Conservation (phyloP, 305 asterid species). For the Fraxinus latifolia region DNA sequence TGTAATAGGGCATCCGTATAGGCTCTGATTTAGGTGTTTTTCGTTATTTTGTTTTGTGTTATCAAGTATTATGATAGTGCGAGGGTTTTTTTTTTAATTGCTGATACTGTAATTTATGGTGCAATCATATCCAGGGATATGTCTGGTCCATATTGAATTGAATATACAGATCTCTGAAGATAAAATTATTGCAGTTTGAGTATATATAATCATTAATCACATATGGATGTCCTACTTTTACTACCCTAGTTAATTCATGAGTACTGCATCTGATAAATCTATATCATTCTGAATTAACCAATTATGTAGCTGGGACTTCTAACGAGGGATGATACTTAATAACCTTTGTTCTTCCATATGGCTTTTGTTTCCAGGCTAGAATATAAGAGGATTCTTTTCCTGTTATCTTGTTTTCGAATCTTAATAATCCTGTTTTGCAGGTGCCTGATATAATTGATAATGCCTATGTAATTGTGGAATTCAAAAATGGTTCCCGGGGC, state of each 20-base stretch:
- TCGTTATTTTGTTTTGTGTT: no score
- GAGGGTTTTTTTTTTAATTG: no score
- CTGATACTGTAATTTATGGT: no score
- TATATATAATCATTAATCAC: no score
- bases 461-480: conserved; percentile 89
- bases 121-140: no score
- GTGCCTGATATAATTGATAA: conserved; percentile 95
- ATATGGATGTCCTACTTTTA: no score
- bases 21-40: not conserved
- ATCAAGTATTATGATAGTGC: no score
- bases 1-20: not conserved
- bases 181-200: no score
- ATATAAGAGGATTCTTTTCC: not conserved
- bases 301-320: not conserved
- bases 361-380: not conserved
- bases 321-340: not conserved
- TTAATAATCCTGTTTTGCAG: conserved; percentile 33
- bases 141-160: no score
- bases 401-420: not conserved
- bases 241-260: no score
- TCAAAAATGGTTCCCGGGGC: conserved; percentile 80
- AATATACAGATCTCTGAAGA: no score
- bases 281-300: not conserved
- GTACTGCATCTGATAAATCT: no score
- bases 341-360: not conserved